These are phyloP conservation scores for Ascochyta viciae-villosae DNA, from an alignment of 2,329 filamentous ascomycete genomes.

Conservation along the genomic window DNA sequence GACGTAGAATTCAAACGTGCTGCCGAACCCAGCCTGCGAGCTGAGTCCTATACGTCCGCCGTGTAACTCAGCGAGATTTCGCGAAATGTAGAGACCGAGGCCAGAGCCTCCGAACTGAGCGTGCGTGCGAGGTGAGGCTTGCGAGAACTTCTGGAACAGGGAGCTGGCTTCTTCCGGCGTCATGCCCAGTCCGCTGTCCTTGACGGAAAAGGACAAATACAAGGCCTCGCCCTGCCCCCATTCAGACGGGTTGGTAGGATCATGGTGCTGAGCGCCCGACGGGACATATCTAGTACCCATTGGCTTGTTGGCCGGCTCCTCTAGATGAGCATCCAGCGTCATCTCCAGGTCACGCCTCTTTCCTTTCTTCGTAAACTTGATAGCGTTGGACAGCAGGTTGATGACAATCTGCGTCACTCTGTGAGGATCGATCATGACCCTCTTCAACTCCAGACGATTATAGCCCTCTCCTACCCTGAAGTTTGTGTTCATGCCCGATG, in stretches of 20 bases:
- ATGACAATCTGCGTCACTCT: constrained; percentile 35
- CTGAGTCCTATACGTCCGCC: constrained; percentile 35
- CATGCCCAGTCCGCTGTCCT: constrained; percentile 12
- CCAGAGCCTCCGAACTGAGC: constrained; percentile 58
- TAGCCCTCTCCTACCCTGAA: constrained; percentile 58
- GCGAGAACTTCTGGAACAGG: constrained; percentile 17
- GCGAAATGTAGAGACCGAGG: constrained; percentile 34
- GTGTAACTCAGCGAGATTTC: constrained; percentile 35
- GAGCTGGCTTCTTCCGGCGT: constrained; percentile 4
- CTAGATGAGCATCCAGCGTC: constrained; percentile 5
- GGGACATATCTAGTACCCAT: constrained; percentile 42
- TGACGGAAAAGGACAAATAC: constrained; percentile 17
- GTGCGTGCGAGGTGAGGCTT: constrained; percentile 26
- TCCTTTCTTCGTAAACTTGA: constrained; percentile 39
- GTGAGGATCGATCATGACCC: constrained; percentile 62
- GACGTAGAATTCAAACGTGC: constrained; percentile 37
- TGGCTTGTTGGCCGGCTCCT: constrained; percentile 15
- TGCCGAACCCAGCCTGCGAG: constrained; percentile 28
- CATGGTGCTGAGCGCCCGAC: constrained; percentile 58
- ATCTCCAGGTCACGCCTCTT: constrained; percentile 13
- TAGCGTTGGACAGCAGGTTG: constrained; percentile 42
- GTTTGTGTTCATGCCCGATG: constrained; percentile 65
- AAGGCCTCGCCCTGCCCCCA: constrained; percentile 8
- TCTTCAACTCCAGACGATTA: constrained; percentile 52
- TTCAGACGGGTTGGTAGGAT: constrained; percentile 45